Base-by-base conservation (phyloP, 2,329 filamentous ascomycete species). In the Diplodia mutila region DNA sequence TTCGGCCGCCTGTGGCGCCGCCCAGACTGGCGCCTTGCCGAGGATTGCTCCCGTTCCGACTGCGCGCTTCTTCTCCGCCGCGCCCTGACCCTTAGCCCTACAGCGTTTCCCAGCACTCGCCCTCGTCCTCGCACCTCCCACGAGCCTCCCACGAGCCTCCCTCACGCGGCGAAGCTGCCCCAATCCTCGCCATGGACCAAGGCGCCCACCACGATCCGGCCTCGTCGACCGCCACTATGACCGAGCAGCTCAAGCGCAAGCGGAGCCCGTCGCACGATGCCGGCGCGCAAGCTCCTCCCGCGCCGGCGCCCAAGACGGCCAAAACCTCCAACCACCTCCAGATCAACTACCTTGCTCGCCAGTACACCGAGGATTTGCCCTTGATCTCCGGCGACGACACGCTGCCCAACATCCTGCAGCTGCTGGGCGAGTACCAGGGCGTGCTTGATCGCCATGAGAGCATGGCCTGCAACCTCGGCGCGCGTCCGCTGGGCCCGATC, bases 381-480 rank as follows among this genome's bases (percentile, higher is more conserved):
- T 82, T 90, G 23, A 85, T 89, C 70, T 86, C 84, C 67, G 84
- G 84, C 70, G 85, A 89, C 66, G 91, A 94, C 74, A 90, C 87
- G 12, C 90, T 97, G 73, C 86, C 87, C 14, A 89, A 91, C 72
- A 87, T 95, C 66, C 80, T 95, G 55, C 83, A 86, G 49, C 84
- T 94, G 69, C 87, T 97, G 68, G 86, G 86, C 75, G 90, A 93
- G 72, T 97, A 97, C 79, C 92, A 94, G 85, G 92, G 89, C 71
- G 91, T 95, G 18, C 83, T 97, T 64, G 91, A 92, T 73, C 88
- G 92, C 66, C 91, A 94, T 77, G 93, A 97, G 80, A 94, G 91
- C 77, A 87, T 97, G 73, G 93, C 93, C 55, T 90, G 91, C 68
- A 94, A 93, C 74, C 85, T 97, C 29, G 93, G 93, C 73, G 93